Evolutionary conservation across 805 yeast genomes (phyloP), one percentile per base, ranked within the genome.

Genomic region (Kluyveromyces siamensis): DNA sequence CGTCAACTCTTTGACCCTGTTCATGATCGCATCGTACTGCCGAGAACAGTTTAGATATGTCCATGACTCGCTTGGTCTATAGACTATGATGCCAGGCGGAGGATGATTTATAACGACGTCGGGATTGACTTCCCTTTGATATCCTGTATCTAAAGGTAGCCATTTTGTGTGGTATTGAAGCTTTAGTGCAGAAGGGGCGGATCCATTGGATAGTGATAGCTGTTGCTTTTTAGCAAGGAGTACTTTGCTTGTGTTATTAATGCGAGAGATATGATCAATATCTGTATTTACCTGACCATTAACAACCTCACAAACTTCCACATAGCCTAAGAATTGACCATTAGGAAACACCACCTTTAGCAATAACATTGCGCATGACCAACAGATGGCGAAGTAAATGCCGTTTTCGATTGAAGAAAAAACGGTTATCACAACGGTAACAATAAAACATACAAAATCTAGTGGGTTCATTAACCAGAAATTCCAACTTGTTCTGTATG

Each of bases 1-100:
- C 1, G 95, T 86, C 9, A 61, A 48, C 40, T 69, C 64, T 62
- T 80, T 81, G 37, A 85, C 81, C 55, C 83, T 81, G 51, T 84
- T 90, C 43, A 80, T 70, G 16, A 90, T 74, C 25, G 67, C 62
- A 57, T 89, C 96, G 41, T 78, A 72, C 63, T 85, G 95, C 52
- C 76, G 69, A 0, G 96, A 80, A 42, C 84, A 75, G 62, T 90
- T 90, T 38, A 95, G 81, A 68, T 88, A 90, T 1, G 87, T 78
- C 67, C 86, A 84, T 14, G 89, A 72, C 59, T 90, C 96, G 17
- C 82, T 70, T 39, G 93, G 84, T 58, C 93, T 78, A 71, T 83
- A 90, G 2, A 90, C 95, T 50, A 89, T 58, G 16, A 90, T 89
- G 35, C 97, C 96, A 1, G 91, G 87, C 27, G 96, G 96, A 14